Base-by-base conservation (phyloP, 164 flowering plant species). In the Protea cynaroides region DNA sequence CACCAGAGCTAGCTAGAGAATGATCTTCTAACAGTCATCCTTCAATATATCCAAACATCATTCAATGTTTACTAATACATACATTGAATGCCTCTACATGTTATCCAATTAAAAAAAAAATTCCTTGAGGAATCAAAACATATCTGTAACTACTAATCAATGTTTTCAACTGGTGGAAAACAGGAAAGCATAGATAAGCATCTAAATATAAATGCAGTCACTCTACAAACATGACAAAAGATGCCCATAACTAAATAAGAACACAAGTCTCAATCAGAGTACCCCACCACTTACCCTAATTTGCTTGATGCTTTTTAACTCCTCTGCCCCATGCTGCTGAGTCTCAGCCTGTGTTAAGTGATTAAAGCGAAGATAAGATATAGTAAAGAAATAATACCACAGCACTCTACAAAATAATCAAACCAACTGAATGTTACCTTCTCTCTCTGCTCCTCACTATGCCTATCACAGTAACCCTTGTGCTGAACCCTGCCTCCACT, bases 391-490 rank as follows among this genome's bases (percentile, higher is more conserved):
- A 29, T 29, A 23, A 0, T 19, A 43, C 57, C 1, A 36, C 1
- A 65, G 25, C 24, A 46, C n/a, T 19, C 21, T 24, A 63, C n/a
- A 17, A 13, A 14, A 49, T 46, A 65, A 23, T 22, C 50, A 53
- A 47, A 56, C 22, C 60, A 70, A 9, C 54, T 18, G 11, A 51
- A 49, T 63, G 25, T 65, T 34, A 94, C 99, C 97, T 91, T 95
- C 25, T 81, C 84, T 77, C 76, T 86, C 78, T 88, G 96, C 69
- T 86, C 99, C 67, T 76, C 44, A 68, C 97, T 88, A 75, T 95
- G 99, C 62, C 80, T 89, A 72, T 78, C 89, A 69, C 99, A 95
- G 68, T 89, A 95, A 55, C 89, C 96, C 81, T 83, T 91, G 74
- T 89, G 97, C 72, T 79, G 96, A 74, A 82, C 47, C 80, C 82